Conservation (phyloP, 306 rosid species). For the Castanopsis chinensis region DNA sequence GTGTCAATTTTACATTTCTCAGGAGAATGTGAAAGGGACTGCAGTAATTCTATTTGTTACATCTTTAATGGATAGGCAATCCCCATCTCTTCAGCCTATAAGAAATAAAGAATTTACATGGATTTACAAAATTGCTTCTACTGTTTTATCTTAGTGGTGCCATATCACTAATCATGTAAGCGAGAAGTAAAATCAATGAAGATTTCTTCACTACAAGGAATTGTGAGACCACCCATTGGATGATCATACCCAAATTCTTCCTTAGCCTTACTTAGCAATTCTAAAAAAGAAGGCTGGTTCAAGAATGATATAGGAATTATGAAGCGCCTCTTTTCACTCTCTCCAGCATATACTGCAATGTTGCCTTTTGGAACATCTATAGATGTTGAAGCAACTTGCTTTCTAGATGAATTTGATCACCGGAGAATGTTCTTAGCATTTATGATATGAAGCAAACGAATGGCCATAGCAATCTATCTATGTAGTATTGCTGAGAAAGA, state of each 20-base stretch:
- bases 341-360: conserved; percentile 45
- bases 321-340: conserved; percentile 31
- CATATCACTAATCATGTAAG: not conserved
- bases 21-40: no score
- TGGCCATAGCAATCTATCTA: conserved; percentile 12
- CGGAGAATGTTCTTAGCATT: conserved; percentile 15
- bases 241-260: conserved; percentile 54
- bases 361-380: conserved; percentile 45
- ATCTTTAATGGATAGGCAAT: no score
- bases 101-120: no score
- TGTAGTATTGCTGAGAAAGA: not conserved
- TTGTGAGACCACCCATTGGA: conserved; percentile 59
- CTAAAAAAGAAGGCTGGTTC: conserved; percentile 42
- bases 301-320: conserved; percentile 42
- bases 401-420: not conserved
- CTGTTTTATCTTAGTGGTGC: no score
- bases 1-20: no score
- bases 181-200: conserved; percentile 33
- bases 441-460: conserved; percentile 14
- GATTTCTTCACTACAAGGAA: conserved; percentile 41
- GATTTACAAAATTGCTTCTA: no score
- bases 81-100: no score
- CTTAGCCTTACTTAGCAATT: conserved; percentile 30
- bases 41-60: no score
- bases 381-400: conserved; percentile 9